A percentile compares a stretch with the other conserved stretches of the same genome.
Conservation (phyloP, 306 rosid species). For the Begonia fuchsioides region DNA sequence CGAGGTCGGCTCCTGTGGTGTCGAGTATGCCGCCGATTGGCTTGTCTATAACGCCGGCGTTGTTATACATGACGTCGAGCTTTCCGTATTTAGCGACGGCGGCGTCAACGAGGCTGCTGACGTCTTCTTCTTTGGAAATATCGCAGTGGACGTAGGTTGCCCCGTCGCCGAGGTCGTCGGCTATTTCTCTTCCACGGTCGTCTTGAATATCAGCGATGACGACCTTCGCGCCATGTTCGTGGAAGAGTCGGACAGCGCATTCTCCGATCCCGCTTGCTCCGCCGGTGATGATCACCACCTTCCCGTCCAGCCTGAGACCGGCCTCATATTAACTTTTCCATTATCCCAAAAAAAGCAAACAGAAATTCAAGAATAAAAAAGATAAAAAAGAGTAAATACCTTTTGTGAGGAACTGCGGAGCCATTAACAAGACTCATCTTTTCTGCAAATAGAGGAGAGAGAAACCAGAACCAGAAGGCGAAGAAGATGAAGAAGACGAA, state of each 20-base stretch:
- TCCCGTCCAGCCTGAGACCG: constrained; percentile 13
- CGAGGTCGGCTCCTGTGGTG: constrained; percentile 8
- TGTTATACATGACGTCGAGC: constrained; percentile 23
- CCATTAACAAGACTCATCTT: constrained; percentile 2
- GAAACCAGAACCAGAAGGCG: background rate
- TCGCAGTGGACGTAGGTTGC: constrained; percentile 18
- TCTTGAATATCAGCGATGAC: constrained; percentile 24
- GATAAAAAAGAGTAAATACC: background rate
- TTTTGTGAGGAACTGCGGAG: background rate
- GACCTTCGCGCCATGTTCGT: constrained; percentile 19
- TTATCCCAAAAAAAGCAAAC: too few relatives aligned
- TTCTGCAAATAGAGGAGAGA: background rate
- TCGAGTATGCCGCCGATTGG: constrained; percentile 7
- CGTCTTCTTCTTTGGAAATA: constrained; percentile 17
- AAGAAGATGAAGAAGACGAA: background rate
- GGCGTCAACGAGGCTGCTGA: constrained; percentile 13
- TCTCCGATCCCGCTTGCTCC: constrained; percentile 29
- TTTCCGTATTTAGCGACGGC: constrained; percentile 6
- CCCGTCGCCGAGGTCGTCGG: constrained; percentile 12
- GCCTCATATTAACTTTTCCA: too few relatives aligned
- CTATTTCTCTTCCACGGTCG: constrained; percentile 13
- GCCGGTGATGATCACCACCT: constrained; percentile 26
- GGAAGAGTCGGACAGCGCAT: constrained; percentile 16
- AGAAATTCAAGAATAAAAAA: too few relatives aligned
- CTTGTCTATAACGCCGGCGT: constrained; percentile 21